Percentiles rank a stretch among this genome's conserved stretches.
Evolutionary conservation across 805 yeast genomes (phyloP).

Genomic region (Wickerhamiella hasegawae): DNA sequence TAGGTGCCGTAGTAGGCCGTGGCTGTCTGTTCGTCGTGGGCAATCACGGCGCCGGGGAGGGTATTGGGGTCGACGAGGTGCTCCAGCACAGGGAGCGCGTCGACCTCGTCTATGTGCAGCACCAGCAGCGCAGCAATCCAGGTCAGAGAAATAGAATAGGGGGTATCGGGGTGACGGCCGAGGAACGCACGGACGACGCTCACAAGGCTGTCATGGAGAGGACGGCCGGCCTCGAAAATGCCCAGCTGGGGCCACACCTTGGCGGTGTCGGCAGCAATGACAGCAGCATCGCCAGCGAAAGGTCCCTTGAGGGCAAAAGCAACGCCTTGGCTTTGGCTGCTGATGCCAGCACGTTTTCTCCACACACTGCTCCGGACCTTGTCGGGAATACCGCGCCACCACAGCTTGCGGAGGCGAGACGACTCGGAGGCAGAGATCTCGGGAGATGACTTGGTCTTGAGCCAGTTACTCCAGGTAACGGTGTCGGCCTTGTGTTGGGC

Average conservation of each 20-base stretch:
- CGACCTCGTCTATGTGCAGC: constrained; percentile 23
- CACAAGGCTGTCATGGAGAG: constrained; percentile 22
- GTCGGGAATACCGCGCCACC: constrained; percentile 47
- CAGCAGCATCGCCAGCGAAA: not conserved
- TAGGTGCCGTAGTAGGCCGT: constrained; percentile 31
- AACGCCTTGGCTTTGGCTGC: no score
- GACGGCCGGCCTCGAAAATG: constrained; percentile 23
- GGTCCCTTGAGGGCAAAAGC: not conserved
- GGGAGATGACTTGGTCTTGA: constrained; percentile 15
- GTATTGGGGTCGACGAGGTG: constrained; percentile 24
- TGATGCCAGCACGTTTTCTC: constrained; percentile 16
- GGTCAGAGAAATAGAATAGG: constrained; percentile 26
- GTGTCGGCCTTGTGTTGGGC: constrained; percentile 14
- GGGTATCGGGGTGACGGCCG: constrained; percentile 14
- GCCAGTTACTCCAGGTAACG: constrained; percentile 26
- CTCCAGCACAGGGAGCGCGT: constrained; percentile 27
- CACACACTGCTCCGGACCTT: constrained; percentile 33
- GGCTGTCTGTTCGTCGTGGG: constrained; percentile 20
- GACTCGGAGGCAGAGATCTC: not conserved
- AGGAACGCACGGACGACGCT: constrained; percentile 24
- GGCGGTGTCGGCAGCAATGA: constrained; percentile 15
- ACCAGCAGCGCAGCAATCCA: constrained; percentile 29
- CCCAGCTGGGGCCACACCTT: constrained; percentile 25
- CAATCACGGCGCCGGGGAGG: constrained; percentile 21
- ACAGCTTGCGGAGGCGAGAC: constrained; percentile 29